Conservation (phyloP, 2,329 filamentous ascomycete genomes). For the Stagonosporopsis rhizophila region DNA sequence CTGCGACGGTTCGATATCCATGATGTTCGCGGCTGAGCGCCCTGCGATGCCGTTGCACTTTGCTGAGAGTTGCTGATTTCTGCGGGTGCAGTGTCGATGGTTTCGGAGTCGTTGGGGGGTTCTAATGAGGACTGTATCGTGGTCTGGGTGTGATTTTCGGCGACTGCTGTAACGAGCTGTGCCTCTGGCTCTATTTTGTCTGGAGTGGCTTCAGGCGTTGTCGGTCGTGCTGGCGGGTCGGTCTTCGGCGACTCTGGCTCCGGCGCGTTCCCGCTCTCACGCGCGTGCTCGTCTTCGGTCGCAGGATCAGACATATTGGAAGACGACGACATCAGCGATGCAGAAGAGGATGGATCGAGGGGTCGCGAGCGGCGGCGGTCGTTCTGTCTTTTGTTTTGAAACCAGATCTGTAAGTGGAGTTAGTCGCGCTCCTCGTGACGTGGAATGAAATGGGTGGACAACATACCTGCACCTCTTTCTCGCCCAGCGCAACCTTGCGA, state of each 20-base stretch:
- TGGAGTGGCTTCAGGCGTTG: constrained; percentile 31
- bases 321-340: constrained; percentile 47
- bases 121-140: constrained; percentile 28
- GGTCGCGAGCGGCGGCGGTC: constrained; percentile 88
- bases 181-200: constrained; percentile 28
- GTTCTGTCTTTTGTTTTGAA: constrained; percentile 83
- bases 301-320: constrained; percentile 47
- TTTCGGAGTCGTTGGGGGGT: constrained; percentile 33
- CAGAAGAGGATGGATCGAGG: constrained; percentile 54
- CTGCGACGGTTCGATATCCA: constrained; percentile 57
- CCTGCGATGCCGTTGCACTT: constrained; percentile 41
- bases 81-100: constrained; percentile 32
- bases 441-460: constrained; percentile 23
- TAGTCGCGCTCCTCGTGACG: constrained; percentile 38
- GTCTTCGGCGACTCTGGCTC: constrained; percentile 26
- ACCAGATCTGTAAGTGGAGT: constrained; percentile 78
- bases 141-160: constrained; percentile 26
- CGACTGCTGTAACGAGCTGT: constrained; percentile 12
- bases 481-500: constrained; percentile 82
- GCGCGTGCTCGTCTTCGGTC: constrained; percentile 41
- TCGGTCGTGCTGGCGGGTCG: constrained; percentile 28
- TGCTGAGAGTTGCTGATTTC: constrained; percentile 44
- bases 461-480: constrained; percentile 95
- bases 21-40: constrained; percentile 42
- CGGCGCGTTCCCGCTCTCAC: constrained; percentile 30